Conservation (phyloP, 148 eudicot species). For the Silene latifolia region DNA sequence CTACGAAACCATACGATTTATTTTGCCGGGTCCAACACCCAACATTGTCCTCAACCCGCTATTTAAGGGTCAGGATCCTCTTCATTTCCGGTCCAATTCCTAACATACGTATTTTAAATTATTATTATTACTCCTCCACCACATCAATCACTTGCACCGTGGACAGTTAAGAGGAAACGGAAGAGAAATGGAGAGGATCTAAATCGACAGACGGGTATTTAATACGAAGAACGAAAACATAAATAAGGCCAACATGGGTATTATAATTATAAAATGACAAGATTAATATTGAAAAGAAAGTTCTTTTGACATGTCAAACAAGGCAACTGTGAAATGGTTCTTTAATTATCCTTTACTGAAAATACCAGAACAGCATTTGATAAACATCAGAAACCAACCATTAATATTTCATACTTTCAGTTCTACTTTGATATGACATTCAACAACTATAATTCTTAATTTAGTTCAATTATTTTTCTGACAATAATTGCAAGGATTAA, state of each 20-base stretch:
- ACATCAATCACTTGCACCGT: too few species aligned
- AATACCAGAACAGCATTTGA: conserved; percentile 21
- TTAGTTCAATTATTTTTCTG: conserved; percentile 2
- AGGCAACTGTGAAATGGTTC: conserved; percentile 16
- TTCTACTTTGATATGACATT: conserved; percentile 20
- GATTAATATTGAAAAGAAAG: conserved; percentile 17
- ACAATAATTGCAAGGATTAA: not conserved
- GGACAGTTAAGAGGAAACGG: too few species aligned
- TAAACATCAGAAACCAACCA: conserved; percentile 11
- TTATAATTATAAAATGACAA: conserved; percentile 10
- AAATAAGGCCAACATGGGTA: conserved; percentile 26
- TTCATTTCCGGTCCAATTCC: too few species aligned
- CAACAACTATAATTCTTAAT: conserved; percentile 18
- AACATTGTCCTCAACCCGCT: too few species aligned
- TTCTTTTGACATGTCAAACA: conserved; percentile 29
- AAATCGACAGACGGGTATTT: too few species aligned
- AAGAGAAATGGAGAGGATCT: too few species aligned
- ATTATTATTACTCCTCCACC: too few species aligned
- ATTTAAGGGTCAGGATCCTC: too few species aligned
- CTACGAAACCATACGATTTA: too few species aligned
- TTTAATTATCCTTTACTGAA: not conserved
- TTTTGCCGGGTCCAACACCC: too few species aligned
- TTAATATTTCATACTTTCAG: conserved; percentile 15
- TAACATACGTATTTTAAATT: too few species aligned
- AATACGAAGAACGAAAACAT: not conserved